Conservation (phyloP, 2,329 filamentous ascomycete genomes). For the Aspergillus phoenicis region DNA sequence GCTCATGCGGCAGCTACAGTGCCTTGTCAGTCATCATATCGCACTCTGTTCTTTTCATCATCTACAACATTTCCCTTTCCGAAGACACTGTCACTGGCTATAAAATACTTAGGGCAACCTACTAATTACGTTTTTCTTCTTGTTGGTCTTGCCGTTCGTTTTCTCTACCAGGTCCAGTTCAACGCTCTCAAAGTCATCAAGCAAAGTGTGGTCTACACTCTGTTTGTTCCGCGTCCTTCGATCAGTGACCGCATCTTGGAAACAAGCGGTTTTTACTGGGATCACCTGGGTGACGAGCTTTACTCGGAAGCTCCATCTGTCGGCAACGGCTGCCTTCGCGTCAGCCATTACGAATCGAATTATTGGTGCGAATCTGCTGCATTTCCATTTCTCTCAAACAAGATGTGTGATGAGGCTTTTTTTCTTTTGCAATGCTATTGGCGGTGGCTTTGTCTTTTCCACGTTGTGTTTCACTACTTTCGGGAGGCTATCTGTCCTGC, state of each 20-base stretch:
- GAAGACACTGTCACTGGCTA: constrained; percentile 26
- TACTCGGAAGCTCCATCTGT: neutral
- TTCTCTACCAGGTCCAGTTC: neutral
- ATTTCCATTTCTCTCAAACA: neutral
- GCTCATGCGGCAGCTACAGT: constrained; percentile 4
- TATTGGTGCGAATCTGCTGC: neutral
- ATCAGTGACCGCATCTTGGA: neutral
- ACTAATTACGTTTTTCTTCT: constrained; percentile 30
- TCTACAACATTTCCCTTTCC: constrained; percentile 18
- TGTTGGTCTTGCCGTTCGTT: neutral
- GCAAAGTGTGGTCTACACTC: neutral
- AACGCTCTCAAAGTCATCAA: neutral
- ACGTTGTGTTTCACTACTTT: constrained; percentile 19
- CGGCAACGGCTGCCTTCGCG: neutral
- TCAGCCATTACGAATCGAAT: neutral
- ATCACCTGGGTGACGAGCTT: neutral
- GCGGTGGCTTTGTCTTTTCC: constrained; percentile 12
- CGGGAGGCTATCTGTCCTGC: constrained; percentile 28
- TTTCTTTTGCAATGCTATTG: neutral
- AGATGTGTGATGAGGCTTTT: constrained; percentile 3
- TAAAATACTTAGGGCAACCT: constrained; percentile 42
- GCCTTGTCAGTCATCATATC: constrained; percentile 14
- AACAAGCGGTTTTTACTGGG: neutral
- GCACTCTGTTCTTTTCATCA: constrained; percentile 13
- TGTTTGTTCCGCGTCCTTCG: too few species aligned